Percentiles rank a stretch among this genome's conserved stretches.
phyloP scores from a whole-genome alignment of 306 rosid species.

The Inga oerstediana region DNA sequence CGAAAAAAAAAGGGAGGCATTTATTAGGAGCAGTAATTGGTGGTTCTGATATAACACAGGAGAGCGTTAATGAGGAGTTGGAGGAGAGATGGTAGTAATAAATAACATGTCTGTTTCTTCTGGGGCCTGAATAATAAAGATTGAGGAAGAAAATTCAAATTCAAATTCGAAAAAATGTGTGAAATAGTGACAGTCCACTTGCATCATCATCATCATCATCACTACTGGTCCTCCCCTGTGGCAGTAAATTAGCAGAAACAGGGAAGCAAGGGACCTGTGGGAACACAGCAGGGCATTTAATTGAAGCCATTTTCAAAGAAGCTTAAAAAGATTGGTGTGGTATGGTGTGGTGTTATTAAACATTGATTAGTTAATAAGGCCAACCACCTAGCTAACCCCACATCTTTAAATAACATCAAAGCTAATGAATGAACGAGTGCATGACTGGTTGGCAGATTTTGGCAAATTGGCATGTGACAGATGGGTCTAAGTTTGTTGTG shows the following conservation, averaged over 20 bases:
- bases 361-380: slow-evolving; percentile 23
- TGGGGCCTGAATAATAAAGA: background rate
- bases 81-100: background rate
- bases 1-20: background rate
- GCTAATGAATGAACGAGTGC: background rate
- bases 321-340: background rate
- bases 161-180: background rate
- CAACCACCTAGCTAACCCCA: slow-evolving; percentile 29
- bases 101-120: background rate
- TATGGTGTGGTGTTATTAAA: background rate
- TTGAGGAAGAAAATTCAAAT: slow-evolving; percentile 2
- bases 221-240: background rate
- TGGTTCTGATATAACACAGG: background rate
- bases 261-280: slow-evolving; percentile 7
- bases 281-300: slow-evolving; percentile 39
- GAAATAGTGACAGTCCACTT: background rate
- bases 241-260: background rate
- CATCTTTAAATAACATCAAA: background rate
- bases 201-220: background rate
- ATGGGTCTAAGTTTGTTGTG: background rate
- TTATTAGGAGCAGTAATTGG: background rate
- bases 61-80: slow-evolving; percentile 8
- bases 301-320: background rate
- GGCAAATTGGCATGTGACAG: background rate
- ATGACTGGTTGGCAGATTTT: background rate